Percentiles rank a stretch among this genome's conserved stretches.
Conservation (phyloP, 2,329 filamentous ascomycete genomes). For the Aspergillus vadensis region DNA sequence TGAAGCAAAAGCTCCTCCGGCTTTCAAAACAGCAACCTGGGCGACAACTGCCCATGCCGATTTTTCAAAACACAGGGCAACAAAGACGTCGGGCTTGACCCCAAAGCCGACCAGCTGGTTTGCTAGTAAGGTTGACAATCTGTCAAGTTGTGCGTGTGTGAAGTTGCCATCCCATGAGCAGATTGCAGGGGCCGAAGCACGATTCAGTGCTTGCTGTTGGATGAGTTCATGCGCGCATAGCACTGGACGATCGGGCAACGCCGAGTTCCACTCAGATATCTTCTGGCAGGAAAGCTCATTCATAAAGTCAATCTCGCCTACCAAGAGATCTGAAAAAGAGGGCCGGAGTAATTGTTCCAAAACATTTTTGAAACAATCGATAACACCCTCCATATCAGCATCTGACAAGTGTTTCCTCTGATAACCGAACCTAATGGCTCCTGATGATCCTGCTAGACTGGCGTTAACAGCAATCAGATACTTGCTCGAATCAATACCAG, state of each 20-base stretch:
- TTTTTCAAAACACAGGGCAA: conserved; percentile 48
- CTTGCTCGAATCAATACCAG: conserved; percentile 7
- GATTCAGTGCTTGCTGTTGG: conserved; percentile 30
- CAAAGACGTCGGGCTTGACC: conserved; percentile 42
- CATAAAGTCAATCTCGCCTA: conserved; percentile 36
- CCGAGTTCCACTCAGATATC: conserved; percentile 38
- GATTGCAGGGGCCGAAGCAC: conserved; percentile 32
- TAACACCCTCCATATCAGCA: conserved; percentile 32
- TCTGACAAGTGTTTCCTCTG: conserved; percentile 54
- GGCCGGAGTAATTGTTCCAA: conserved; percentile 30
- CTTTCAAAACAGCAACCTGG: conserved; percentile 45
- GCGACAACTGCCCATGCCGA: conserved; percentile 47
- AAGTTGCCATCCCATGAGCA: conserved; percentile 42
- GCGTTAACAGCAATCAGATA: conserved; percentile 35
- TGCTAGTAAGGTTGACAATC: conserved; percentile 40
- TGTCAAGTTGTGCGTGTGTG: conserved; percentile 41
- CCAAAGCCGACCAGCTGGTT: conserved; percentile 41
- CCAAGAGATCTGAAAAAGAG: conserved; percentile 10
- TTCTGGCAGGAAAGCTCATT: conserved; percentile 34
- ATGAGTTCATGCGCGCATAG: conserved; percentile 42
- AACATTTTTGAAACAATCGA: conserved; percentile 37
- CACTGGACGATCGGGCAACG: conserved; percentile 30
- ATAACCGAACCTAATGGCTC: conserved; percentile 55
- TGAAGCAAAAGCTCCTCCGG: conserved; percentile 46
- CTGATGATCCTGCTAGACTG: conserved; percentile 31